Base-by-base conservation (phyloP, 2,329 filamentous ascomycete genomes). In the Colletotrichum melonis region DNA sequence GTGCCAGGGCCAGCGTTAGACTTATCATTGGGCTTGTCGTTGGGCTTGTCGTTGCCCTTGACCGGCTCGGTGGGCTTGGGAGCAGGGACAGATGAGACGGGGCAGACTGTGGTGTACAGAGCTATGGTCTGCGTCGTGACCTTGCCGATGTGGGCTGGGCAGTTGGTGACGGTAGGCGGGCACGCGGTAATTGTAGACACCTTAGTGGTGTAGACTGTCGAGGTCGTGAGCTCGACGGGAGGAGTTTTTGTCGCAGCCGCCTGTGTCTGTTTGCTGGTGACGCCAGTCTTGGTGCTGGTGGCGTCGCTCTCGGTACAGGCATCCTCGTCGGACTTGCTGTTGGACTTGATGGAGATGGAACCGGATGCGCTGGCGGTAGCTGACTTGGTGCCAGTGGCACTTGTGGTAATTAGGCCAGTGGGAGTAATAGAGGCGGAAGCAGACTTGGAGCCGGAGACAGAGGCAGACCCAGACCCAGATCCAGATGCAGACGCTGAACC, bases 101-200 rank as follows among this genome's bases (percentile, higher is more conserved):
- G 85, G 81, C 84, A 86, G 67, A 86, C 78, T 5, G 84, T 86
- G 56, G 84, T 86, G 49, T 81, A 84, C 63, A 77, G 66, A 56
- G 80, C 76, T 54, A 80, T 75, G 52, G 79, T 77, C 75, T 79
- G 74, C 3, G 85, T 86, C 19, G 81, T 82, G 46, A 85, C 80
- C 42, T 81, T 77, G 54, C 79, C 79, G 46, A 79, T 75, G 35
- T 76, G 77, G 8, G 69, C 79, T 12, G 84, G 82, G 77, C 83
- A 85, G 81, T 84, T 77, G 42, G 77, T 78, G 4, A 85, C 80
- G 19, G 78, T 78, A 19, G 88, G 82, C 60, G 84, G 85, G 80
- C 89, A 91, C 54, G 86, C 87, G 78, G 87, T 90, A 80, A 90
- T 84, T 76, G 89, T 91, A 75, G 88, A 84, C 75, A 89, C 78